Evolutionary conservation across 805 yeast genomes (phyloP), one percentile per base, ranked within the genome.

Genomic region (Candida hispaniensis): DNA sequence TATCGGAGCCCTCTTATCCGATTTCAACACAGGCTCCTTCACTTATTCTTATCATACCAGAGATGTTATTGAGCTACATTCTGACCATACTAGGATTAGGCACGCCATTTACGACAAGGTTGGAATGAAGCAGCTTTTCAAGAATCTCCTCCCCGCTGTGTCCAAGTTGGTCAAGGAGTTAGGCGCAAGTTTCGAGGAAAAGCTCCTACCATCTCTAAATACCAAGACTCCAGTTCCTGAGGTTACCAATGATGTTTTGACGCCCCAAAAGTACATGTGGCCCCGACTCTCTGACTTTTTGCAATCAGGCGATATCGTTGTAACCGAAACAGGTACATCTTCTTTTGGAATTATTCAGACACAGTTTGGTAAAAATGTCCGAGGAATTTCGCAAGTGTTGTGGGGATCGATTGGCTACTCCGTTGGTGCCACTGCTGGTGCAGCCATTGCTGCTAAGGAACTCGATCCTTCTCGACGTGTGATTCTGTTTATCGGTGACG

Each of bases 21-120:
- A 81, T 60, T 82, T 78, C 73, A 81, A 81, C 69, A 81, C 94
- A 32, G 93, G 93, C 54, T 78, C 93, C 4, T 71, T 71, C 54
- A 63, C 73, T 5, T 71, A 70, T 49, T 61, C 64, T 11, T 69
- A 67, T 57, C 60, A 60, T 46, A 68, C 75, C 30, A 68, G 62
- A 46, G 69, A 71, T 49, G 55, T 67, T 23, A 64, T 70, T 15
- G 71, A 71, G 50, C 62, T 71, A 55, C 75, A 69, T 49, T 67
- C 75, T 2, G 70, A 71, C 48, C 61, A 67, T 51, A 66, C 66
- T 41, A 69, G 66, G 49, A 60, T 71, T 43, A 62, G 61, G 45
- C 61, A 59, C 45, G 74, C 74, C 25, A 58, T 60, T 18, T 71
- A 63, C 53, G 69, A 71, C 8, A 71, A 70, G 21, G 61, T 73